Evolutionary conservation across 495 filamentous ascomycete genomes (phyloP).

Genomic region (Lichina pygmaea): DNA sequence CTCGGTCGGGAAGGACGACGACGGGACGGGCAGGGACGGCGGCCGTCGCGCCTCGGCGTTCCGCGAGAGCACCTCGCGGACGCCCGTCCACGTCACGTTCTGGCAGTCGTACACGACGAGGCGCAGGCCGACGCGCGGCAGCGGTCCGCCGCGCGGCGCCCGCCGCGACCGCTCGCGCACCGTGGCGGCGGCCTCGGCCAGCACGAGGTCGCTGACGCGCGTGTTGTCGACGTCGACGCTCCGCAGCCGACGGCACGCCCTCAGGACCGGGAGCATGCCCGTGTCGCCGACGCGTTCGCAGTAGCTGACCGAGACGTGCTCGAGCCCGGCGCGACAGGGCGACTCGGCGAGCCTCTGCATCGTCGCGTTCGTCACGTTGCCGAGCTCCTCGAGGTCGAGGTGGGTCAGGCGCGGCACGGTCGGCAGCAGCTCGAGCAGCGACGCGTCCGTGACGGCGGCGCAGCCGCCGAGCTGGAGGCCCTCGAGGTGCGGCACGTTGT

Average conservation of each 20-base stretch:
- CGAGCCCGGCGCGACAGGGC: slow-evolving; percentile 38
- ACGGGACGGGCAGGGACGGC: slow-evolving; percentile 4
- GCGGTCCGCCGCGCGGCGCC: slow-evolving; percentile 3
- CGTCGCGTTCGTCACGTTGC: slow-evolving; percentile 43
- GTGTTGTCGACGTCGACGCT: slow-evolving; percentile 87
- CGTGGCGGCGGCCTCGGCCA: slow-evolving; percentile 60
- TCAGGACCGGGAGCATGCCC: slow-evolving; percentile 65
- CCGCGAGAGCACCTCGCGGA: slow-evolving; percentile 59
- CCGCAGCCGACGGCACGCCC: slow-evolving; percentile 36
- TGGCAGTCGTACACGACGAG: slow-evolving; percentile 80
- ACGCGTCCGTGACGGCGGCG: slow-evolving; percentile 39
- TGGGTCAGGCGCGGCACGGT: slow-evolving; percentile 55
- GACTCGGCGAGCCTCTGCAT: slow-evolving; percentile 47
- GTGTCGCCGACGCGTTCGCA: slow-evolving; percentile 66
- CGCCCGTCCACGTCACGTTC: slow-evolving; percentile 76
- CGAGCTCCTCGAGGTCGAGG: slow-evolving; percentile 71
- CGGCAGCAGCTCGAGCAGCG: slow-evolving; percentile 42
- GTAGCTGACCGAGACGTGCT: slow-evolving; percentile 69
- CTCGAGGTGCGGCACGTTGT: slow-evolving; percentile 55
- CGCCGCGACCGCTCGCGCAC: slow-evolving; percentile 31
- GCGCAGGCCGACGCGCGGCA: slow-evolving; percentile 32
- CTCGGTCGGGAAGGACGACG: slow-evolving; percentile 29
- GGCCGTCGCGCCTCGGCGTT: slow-evolving; percentile 39
- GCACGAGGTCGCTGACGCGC: slow-evolving; percentile 59
- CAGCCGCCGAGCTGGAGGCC: slow-evolving; percentile 60